Conservation (phyloP, 768 basidiomycete genomes). For the Lactarius trivialis region DNA sequence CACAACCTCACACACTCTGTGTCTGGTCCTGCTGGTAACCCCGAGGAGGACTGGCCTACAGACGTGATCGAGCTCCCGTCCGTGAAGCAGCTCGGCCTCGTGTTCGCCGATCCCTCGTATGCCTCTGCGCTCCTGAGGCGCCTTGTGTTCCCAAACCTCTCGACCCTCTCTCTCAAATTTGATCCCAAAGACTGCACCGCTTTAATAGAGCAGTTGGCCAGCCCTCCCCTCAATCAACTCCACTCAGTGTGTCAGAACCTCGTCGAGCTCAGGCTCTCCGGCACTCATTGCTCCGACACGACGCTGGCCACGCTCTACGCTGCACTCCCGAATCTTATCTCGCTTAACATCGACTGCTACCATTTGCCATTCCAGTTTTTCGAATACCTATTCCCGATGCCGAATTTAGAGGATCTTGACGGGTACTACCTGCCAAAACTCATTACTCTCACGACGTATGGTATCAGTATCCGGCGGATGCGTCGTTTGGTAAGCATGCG, state of each 20-base stretch:
- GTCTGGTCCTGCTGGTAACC: constrained; percentile 49
- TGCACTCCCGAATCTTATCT: constrained; percentile 42
- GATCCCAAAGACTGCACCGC: constrained; percentile 48
- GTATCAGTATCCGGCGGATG: constrained; percentile 37
- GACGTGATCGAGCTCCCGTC: constrained; percentile 24
- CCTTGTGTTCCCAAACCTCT: constrained; percentile 34
- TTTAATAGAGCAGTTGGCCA: constrained; percentile 40
- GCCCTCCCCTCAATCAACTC: constrained; percentile 30
- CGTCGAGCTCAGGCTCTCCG: constrained; percentile 45
- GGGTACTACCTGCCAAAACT: constrained; percentile 45
- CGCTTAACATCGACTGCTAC: constrained; percentile 37
- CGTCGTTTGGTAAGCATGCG: constrained; percentile 41
- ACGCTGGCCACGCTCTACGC: constrained; percentile 37
- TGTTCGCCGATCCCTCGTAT: constrained; percentile 30
- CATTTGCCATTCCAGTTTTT: constrained; percentile 30
- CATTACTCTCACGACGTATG: constrained; percentile 40
- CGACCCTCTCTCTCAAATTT: constrained; percentile 44
- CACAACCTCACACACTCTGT: constrained; percentile 43
- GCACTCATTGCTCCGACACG: constrained; percentile 38
- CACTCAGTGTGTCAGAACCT: constrained; percentile 44
- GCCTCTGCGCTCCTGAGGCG: constrained; percentile 30
- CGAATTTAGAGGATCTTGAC: neutral
- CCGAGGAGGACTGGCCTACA: constrained; percentile 32
- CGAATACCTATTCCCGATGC: constrained; percentile 21
- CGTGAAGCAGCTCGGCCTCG: constrained; percentile 30